Base-by-base conservation (phyloP, 2,329 filamentous ascomycete species). In the Talaromyces islandicus region DNA sequence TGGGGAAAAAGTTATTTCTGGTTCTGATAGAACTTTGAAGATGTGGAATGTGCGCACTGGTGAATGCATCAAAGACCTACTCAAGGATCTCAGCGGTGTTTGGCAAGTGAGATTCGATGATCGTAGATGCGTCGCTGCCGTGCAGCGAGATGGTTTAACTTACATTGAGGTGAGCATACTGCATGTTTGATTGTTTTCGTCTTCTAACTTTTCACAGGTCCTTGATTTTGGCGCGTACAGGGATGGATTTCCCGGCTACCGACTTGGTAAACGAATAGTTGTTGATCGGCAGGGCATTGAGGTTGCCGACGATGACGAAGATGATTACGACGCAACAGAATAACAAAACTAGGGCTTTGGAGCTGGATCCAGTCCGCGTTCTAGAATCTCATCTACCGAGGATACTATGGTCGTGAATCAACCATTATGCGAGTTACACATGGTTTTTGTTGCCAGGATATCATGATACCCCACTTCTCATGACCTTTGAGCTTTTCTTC, bases 91-190 rank as follows among this genome's bases (percentile, higher is more conserved):
- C 38, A 93, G 88, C 66, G 92, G 93, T n/a, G 94, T 99, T 7
- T 99, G 94, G 94, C 94, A 99, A 78, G 94, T 99, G 69, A 94
- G 94, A 70, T 99, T 99, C 77, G 92, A 99, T 70, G 91, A 95
- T 71, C 84, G 94, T 66, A 85, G 93, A 73, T 99, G 94, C 73
- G 94, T 99, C 60, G 94, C 94, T 62, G 94, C 94, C 51, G 94
- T 99, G 60, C 94, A 99, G 80, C 85, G 94, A 59, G 91, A 96
- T 65, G 88, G 87, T 68, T 78, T 96, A 68, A 99, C 94, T 21
- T 99, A 96, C 74, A 92, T 99, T 61, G 94, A 99, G 85, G 94
- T 96, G 46, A 48, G 57, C 24, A 21, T 12, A 74, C 79, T 86
- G 4, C 19, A 12, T 76, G 55, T 25, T 27, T 43, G 38, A 41